Evolutionary conservation across 495 filamentous ascomycete genomes (phyloP).

Genomic region (Penicillium coffeae): DNA sequence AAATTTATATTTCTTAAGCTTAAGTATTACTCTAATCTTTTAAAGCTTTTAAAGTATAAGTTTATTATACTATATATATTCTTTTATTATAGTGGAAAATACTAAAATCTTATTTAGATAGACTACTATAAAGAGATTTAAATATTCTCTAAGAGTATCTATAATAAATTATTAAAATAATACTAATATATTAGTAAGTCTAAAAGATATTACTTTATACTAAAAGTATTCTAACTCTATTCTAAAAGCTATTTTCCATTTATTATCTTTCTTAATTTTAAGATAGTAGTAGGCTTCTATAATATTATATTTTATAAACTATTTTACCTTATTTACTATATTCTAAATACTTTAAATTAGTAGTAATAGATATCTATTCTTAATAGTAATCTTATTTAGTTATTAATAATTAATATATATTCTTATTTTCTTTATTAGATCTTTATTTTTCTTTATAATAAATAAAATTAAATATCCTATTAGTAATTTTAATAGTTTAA

Average conservation of each 20-base stretch:
- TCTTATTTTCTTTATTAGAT: background rate
- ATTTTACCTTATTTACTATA: slow-evolving; percentile 16
- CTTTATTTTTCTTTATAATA: slow-evolving; percentile 24
- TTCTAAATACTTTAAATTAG: slow-evolving; percentile 18
- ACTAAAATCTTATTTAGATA: slow-evolving; percentile 15
- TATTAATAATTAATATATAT: slow-evolving; percentile 22
- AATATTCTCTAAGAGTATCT: slow-evolving; percentile 4
- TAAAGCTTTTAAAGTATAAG: background rate
- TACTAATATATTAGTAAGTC: slow-evolving; percentile 12
- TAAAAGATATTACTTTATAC: slow-evolving; percentile 16
- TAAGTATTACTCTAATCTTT: background rate
- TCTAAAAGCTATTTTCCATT: slow-evolving; percentile 18
- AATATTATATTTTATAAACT: slow-evolving; percentile 24
- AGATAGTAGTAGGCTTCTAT: slow-evolving; percentile 13
- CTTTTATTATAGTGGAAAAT: slow-evolving; percentile 6
- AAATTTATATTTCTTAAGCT: background rate
- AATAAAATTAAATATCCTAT: slow-evolving; percentile 14
- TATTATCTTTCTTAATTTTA: slow-evolving; percentile 8
- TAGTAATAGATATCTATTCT: slow-evolving; percentile 21
- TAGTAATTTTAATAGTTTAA: slow-evolving; percentile 9
- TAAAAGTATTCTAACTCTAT: slow-evolving; percentile 15
- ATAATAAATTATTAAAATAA: slow-evolving; percentile 9
- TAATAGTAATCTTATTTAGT: slow-evolving; percentile 25
- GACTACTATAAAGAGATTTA: slow-evolving; percentile 8
- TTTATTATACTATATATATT: slow-evolving; percentile 10